These are phyloP conservation scores for Podila epicladia DNA, from an alignment of 192 early-diverging fungal species.

Conservation along the genomic window DNA sequence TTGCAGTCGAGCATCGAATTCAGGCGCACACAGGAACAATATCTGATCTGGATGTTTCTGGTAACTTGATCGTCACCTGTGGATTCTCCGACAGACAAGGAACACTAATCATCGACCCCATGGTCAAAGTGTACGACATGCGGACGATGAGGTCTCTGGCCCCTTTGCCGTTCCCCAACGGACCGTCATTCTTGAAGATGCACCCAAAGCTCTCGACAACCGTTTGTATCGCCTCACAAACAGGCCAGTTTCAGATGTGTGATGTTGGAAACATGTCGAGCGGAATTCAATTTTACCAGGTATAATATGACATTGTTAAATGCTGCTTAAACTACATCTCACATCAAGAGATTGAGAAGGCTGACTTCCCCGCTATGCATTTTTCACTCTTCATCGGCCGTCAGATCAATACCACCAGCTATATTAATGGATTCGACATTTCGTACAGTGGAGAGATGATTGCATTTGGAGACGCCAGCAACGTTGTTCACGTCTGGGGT, in stretches of 20 bases:
- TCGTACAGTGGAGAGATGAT: slow-evolving; percentile 82
- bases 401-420: slow-evolving; percentile 63
- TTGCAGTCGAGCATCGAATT: slow-evolving; percentile 69
- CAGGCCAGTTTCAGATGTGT: slow-evolving; percentile 76
- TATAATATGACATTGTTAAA: neutral
- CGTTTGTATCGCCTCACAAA: slow-evolving; percentile 71
- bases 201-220: slow-evolving; percentile 74
- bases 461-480: slow-evolving; percentile 80
- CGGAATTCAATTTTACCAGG: slow-evolving; percentile 63
- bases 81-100: slow-evolving; percentile 74
- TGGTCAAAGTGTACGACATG: slow-evolving; percentile 88
- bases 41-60: slow-evolving; percentile 79
- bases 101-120: slow-evolving; percentile 73
- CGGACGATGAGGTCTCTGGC: slow-evolving; percentile 74
- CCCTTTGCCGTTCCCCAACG: slow-evolving; percentile 74
- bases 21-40: slow-evolving; percentile 82
- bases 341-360: no score
- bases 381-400: no score
- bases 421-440: slow-evolving; percentile 78
- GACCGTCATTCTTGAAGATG: slow-evolving; percentile 76
- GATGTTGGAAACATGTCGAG: slow-evolving; percentile 64
- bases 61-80: slow-evolving; percentile 79
- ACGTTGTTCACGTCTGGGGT: slow-evolving; percentile 84
- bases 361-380: no score
- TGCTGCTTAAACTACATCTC: neutral